A percentile compares a stretch with the other conserved stretches of the same genome.
phyloP scores from a whole-genome alignment of 106 monocot genomes.

The Xerophyta viscosa region DNA sequence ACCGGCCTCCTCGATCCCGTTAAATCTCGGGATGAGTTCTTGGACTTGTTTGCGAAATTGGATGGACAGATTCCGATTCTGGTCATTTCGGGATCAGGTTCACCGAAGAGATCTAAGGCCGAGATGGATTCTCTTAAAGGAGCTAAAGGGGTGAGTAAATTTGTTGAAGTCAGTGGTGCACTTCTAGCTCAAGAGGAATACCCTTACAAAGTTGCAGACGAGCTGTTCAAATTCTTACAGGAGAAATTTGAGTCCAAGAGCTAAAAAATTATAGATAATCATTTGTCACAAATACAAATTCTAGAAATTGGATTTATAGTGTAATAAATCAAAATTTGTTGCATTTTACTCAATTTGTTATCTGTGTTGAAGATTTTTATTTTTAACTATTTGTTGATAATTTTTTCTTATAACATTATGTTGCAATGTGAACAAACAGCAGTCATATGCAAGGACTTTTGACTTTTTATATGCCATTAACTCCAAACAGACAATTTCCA shows the following conservation, averaged over 20 bases:
- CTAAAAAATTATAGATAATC: too few species aligned
- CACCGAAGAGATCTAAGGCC: conserved; percentile 90
- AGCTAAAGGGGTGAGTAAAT: conserved; percentile 75
- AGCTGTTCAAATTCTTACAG: conserved; percentile 70
- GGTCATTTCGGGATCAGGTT: conserved; percentile 40
- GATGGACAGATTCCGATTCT: conserved; percentile 58
- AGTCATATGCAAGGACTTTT: too few species aligned
- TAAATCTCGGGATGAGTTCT: conserved; percentile 73
- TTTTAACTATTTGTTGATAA: too few species aligned
- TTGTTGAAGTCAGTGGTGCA: conserved; percentile 88
- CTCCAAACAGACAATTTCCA: too few species aligned
- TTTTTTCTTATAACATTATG: too few species aligned
- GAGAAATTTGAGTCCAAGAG: conserved; percentile 25
- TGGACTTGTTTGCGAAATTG: conserved; percentile 50
- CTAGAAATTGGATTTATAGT: too few species aligned
- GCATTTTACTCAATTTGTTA: too few species aligned
- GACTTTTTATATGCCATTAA: too few species aligned
- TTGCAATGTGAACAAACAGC: too few species aligned
- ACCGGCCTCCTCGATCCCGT: conserved; percentile 94
- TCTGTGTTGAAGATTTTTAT: too few species aligned
- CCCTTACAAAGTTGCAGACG: conserved; percentile 51
- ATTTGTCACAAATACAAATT: too few species aligned
- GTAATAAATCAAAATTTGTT: too few species aligned
- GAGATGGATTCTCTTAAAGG: conserved; percentile 87
- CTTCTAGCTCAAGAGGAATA: conserved; percentile 95